Conservation (phyloP, 73 alveolate species). For the Loxodes magnus region DNA sequence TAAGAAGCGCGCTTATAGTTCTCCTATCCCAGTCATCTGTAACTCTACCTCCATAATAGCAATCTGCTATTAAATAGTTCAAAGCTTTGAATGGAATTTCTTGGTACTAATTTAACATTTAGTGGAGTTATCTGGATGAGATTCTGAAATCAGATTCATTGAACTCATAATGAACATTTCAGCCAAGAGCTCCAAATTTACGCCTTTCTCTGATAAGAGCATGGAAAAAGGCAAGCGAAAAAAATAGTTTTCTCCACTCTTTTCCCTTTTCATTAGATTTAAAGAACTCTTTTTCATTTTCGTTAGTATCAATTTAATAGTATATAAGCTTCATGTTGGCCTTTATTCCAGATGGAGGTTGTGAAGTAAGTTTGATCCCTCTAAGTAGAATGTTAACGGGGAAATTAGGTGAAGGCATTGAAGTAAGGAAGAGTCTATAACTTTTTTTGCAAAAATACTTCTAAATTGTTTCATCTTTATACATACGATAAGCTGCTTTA, state of each 20-base stretch:
- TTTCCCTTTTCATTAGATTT: conserved; percentile 36
- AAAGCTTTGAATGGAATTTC: conserved; percentile 87
- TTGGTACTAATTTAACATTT: conserved; percentile 69
- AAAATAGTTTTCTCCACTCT: conserved; percentile 41
- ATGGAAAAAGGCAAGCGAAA: conserved; percentile 75
- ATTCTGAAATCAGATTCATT: conserved; percentile 81
- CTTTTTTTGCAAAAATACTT: conserved; percentile 73
- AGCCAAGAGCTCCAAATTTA: conserved; percentile 99
- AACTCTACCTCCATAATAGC: conserved; percentile 97
- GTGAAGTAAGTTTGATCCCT: conserved; percentile 92
- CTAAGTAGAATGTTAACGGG: conserved; percentile 91
- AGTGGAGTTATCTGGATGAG: conserved; percentile 71
- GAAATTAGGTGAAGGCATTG: conserved; percentile 95
- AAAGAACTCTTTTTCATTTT: conserved; percentile 18
- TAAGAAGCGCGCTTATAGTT: conserved; percentile 67
- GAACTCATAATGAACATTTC: conserved; percentile 99
- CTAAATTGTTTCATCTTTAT: no score
- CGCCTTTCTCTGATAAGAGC: conserved; percentile 91
- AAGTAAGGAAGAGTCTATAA: conserved; percentile 86
- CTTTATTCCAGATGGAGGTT: conserved; percentile 89
- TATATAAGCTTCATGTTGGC: conserved; percentile 44
- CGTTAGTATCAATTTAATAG: neutral
- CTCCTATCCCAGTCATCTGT: conserved; percentile 98
- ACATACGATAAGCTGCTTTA: no score
- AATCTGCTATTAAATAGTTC: conserved; percentile 81